These are phyloP conservation scores for Taxillus chinensis DNA, from an alignment of 164 flowering plant genomes.

Conservation along the genomic window DNA sequence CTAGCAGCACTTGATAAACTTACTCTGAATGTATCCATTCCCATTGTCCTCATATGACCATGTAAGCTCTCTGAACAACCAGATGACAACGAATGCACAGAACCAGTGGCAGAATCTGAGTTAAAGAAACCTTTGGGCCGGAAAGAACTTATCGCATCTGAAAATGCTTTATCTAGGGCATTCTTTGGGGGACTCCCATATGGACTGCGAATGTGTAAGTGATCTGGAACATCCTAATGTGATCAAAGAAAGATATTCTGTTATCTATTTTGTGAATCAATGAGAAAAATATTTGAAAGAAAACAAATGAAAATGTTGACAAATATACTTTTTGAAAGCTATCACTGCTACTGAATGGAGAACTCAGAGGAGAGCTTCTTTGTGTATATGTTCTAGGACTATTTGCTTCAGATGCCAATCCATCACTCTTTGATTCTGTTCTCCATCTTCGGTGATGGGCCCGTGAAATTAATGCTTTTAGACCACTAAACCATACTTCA, in stretches of 20 bases:
- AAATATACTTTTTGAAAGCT: slow-evolving; percentile 64
- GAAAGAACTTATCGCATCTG: slow-evolving; percentile 68
- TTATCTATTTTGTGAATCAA: slow-evolving; percentile 2
- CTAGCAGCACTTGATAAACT: slow-evolving; percentile 12
- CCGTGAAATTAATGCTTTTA: slow-evolving; percentile 87
- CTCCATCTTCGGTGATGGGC: slow-evolving; percentile 80
- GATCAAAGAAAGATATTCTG: slow-evolving; percentile 4
- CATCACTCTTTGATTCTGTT: slow-evolving; percentile 96
- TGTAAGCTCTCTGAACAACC: slow-evolving; percentile 89
- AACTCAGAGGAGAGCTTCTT: slow-evolving; percentile 88
- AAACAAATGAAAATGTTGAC: neutral
- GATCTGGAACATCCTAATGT: slow-evolving; percentile 67
- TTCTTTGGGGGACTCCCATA: slow-evolving; percentile 88
- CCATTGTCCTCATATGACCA: slow-evolving; percentile 62
- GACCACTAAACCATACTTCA: slow-evolving; percentile 97
- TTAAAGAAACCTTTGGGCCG: slow-evolving; percentile 91
- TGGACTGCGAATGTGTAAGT: slow-evolving; percentile 78
- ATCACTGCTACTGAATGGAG: slow-evolving; percentile 82
- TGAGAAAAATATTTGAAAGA: neutral
- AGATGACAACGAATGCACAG: slow-evolving; percentile 83
- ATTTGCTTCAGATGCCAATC: slow-evolving; percentile 81
- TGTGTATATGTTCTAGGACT: slow-evolving; percentile 92
- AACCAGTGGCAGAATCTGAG: slow-evolving; percentile 69
- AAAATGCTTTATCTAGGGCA: slow-evolving; percentile 68
- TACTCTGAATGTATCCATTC: slow-evolving; percentile 7